phyloP scores from a whole-genome alignment of 2,329 filamentous ascomycete species.

The Fusarium torulosum region DNA sequence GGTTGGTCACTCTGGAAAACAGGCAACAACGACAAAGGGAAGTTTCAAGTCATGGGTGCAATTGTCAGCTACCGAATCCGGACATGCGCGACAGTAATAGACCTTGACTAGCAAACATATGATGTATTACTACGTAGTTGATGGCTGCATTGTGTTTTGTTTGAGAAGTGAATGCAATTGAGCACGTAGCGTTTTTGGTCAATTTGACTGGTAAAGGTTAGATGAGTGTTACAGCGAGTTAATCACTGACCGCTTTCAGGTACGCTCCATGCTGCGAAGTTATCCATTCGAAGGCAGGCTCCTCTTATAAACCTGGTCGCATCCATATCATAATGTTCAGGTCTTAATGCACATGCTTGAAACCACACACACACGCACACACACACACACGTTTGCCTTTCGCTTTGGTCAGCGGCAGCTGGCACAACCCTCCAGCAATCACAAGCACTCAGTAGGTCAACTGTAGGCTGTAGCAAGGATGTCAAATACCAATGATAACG shows the following conservation, averaged over 20 bases:
- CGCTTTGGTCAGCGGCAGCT: neutral
- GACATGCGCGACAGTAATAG: conserved; percentile 22
- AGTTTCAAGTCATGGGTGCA: conserved; percentile 18
- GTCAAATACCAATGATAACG: conserved; percentile 1
- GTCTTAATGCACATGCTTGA: conserved; percentile 21
- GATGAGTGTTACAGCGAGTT: conserved; percentile 4
- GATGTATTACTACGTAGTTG: conserved; percentile 13
- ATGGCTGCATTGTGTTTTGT: conserved; percentile 16
- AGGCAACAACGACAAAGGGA: conserved; percentile 44
- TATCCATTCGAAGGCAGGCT: neutral
- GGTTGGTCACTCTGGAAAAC: conserved; percentile 17
- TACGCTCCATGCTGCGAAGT: neutral
- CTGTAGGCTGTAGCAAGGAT: neutral
- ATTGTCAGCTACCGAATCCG: conserved; percentile 32
- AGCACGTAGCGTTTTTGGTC: neutral
- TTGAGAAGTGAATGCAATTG: neutral
- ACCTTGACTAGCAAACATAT: conserved; percentile 16
- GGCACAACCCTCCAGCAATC: conserved; percentile 1
- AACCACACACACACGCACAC: neutral
- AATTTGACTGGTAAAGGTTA: neutral
- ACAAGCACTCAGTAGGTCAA: conserved; percentile 15
- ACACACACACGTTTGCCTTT: neutral
- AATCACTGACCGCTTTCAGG: conserved; percentile 28
- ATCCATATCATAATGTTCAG: conserved; percentile 17
- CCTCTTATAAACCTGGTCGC: conserved; percentile 18